phyloP scores from a whole-genome alignment of 345 rosid species.

The Salix exigua region DNA sequence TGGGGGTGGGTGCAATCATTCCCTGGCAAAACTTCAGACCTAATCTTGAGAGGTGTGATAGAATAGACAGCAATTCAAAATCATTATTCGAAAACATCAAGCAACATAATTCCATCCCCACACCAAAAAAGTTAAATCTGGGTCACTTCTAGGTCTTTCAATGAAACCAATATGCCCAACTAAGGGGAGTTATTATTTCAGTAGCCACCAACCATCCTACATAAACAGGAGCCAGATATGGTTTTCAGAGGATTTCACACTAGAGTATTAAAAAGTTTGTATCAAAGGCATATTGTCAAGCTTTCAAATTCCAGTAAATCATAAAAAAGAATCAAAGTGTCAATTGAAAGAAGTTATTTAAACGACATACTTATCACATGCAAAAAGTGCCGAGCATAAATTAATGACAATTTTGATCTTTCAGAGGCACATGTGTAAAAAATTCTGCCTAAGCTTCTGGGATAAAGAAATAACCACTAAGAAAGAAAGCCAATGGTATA shows the following conservation, averaged over 20 bases:
- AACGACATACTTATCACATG: not conserved
- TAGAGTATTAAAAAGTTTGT: not conserved
- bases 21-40: not conserved
- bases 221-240: not conserved
- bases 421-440: not conserved
- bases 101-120: not conserved
- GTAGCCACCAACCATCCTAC: not conserved
- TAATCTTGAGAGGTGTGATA: not conserved
- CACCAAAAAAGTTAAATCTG: not conserved
- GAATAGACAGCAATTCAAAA: not conserved
- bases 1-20: not conserved
- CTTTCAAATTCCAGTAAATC: not conserved
- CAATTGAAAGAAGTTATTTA: not conserved
- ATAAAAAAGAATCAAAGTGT: not conserved
- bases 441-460: not conserved
- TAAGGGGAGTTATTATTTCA: not conserved
- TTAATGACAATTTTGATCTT: not conserved
- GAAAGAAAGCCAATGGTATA: not conserved
- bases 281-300: not conserved
- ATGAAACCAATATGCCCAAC: not conserved
- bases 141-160: not conserved
- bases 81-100: not conserved
- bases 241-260: not conserved
- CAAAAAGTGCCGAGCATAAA: not conserved
- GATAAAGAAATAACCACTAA: not conserved